Percentiles rank a stretch among this genome's conserved stretches.
These are phyloP conservation scores for Lichtheimia hyalospora DNA, from an alignment of 371 early-diverging fungal species.

Conservation along the genomic window DNA sequence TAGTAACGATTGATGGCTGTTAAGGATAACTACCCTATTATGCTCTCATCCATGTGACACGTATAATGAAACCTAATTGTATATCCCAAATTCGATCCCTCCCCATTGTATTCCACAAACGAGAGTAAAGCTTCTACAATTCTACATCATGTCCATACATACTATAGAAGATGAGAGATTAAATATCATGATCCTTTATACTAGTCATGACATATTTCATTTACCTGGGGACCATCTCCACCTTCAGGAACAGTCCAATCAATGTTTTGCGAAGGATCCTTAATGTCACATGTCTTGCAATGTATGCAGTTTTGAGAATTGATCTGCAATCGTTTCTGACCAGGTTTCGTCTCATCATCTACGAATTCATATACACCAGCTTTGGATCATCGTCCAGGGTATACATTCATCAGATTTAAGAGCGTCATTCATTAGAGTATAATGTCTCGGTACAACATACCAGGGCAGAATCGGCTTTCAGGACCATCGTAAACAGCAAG, in stretches of 20 bases:
- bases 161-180: no score
- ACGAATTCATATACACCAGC: conserved; percentile 99
- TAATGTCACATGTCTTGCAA: conserved; percentile 99
- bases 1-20: no score
- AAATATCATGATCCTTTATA: no score
- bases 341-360: conserved; percentile 87
- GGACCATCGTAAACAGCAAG: conserved; percentile 90
- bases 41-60: no score
- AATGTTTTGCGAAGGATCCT: conserved; percentile 98
- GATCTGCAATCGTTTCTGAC: conserved; percentile 93
- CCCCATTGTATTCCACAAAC: no score
- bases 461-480: conserved; percentile 97
- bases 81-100: no score
- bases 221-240: conserved; percentile 85
- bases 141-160: no score
- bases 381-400: conserved; percentile 24
- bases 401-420: no score
- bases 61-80: no score
- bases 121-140: no score
- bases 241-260: conserved; percentile 99
- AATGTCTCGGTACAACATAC: conserved; percentile 24
- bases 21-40: no score
- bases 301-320: conserved; percentile 98
- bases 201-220: not conserved
- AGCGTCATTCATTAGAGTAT: not conserved